phyloP scores from a whole-genome alignment of 2,329 filamentous ascomycete genomes.

The Pyrenophora teres region DNA sequence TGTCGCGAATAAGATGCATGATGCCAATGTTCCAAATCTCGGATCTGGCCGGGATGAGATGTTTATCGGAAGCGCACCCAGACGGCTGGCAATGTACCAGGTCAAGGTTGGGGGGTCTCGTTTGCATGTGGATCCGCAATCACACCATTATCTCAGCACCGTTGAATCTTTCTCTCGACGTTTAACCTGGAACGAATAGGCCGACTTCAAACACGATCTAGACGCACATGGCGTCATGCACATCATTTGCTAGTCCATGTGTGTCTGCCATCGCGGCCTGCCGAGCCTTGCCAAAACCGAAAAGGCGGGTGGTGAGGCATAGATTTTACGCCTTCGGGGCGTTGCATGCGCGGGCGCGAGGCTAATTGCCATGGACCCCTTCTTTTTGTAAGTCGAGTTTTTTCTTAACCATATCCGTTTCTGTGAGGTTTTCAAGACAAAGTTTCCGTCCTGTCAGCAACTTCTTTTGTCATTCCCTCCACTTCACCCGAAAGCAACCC shows the following conservation, averaged over 20 bases:
- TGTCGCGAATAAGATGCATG: too few relatives aligned
- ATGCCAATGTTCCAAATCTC: too few relatives aligned
- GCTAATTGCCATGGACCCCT: not conserved
- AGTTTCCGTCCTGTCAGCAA: not conserved
- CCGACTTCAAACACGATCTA: slow-evolving; percentile 16
- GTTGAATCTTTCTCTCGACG: not conserved
- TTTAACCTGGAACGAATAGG: not conserved
- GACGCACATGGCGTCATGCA: slow-evolving; percentile 30
- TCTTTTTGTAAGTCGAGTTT: not conserved
- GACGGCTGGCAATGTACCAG: too few relatives aligned
- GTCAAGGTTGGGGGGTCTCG: too few relatives aligned
- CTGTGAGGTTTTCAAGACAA: not conserved
- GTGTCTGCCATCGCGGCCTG: slow-evolving; percentile 30
- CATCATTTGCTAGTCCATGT: slow-evolving; percentile 29
- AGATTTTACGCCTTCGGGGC: slow-evolving; percentile 27
- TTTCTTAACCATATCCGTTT: not conserved
- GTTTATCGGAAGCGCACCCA: too few relatives aligned
- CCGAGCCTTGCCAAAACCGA: slow-evolving; percentile 20
- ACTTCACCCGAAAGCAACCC: slow-evolving; percentile 1
- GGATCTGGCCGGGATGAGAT: too few relatives aligned
- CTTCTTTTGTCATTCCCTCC: not conserved
- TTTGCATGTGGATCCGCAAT: too few relatives aligned
- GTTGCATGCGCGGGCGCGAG: slow-evolving; percentile 1
- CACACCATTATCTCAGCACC: too few relatives aligned
- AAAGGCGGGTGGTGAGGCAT: slow-evolving; percentile 28